Evolutionary conservation across 345 rosid species (phyloP).

Genomic region (Eucalyptus sp.): DNA sequence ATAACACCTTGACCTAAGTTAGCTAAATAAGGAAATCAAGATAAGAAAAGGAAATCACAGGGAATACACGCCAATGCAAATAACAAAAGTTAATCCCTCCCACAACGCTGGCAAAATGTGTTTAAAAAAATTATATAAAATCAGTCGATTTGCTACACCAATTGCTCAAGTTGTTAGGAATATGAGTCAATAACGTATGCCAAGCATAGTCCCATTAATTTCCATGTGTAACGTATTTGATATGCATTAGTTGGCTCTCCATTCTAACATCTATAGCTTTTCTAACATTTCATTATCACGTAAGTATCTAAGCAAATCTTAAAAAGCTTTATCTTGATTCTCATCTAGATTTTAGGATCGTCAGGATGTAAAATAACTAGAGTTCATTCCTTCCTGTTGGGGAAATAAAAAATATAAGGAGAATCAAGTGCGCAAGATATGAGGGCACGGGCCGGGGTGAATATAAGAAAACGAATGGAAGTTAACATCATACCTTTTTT

Average conservation of each 20-base stretch:
- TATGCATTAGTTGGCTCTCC: background rate
- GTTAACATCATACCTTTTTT: too few relatives aligned
- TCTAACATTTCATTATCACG: accelerated
- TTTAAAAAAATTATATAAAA: background rate
- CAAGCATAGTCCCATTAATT: background rate
- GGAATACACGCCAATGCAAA: background rate
- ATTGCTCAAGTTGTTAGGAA: background rate
- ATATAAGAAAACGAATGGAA: too few relatives aligned
- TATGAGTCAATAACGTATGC: background rate
- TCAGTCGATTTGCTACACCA: too few relatives aligned
- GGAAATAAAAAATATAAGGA: too few relatives aligned
- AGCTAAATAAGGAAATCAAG: background rate
- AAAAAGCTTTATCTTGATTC: too few relatives aligned
- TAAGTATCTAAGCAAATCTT: too few relatives aligned
- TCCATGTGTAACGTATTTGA: accelerated
- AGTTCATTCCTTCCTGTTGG: accelerated
- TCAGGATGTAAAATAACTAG: too few relatives aligned
- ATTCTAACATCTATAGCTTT: background rate
- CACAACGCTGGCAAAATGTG: accelerated
- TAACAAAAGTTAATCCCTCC: background rate
- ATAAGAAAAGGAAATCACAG: background rate
- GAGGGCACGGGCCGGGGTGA: too few relatives aligned
- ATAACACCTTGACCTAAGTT: background rate
- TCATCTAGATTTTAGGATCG: too few relatives aligned
- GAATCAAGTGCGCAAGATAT: too few relatives aligned